Evolutionary conservation across 202 grass and related monocot genomes (phyloP).

Genomic region (Digitaria exilis): DNA sequence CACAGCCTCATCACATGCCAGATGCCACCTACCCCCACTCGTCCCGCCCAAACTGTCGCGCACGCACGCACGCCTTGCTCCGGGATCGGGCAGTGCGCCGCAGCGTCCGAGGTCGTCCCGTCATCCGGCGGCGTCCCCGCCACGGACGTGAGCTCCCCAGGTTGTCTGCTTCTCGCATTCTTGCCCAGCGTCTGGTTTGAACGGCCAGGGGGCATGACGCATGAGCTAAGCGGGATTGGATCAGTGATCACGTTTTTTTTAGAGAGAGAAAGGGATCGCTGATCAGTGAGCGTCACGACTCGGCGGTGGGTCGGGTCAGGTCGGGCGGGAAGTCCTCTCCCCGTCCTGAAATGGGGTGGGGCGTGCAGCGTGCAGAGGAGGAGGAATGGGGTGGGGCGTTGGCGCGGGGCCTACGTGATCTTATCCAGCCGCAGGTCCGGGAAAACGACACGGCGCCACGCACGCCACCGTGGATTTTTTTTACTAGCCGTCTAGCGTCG

Average conservation of each 20-base stretch:
- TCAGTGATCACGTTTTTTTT: too few species aligned
- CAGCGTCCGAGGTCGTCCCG: conserved; percentile 32
- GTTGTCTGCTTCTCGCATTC: neutral
- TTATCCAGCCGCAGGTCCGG: conserved; percentile 29
- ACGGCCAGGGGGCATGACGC: neutral
- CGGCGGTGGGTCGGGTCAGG: neutral
- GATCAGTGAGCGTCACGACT: conserved; percentile 26
- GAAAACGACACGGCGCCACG: conserved; percentile 17
- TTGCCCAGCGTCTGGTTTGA: conserved; percentile 9
- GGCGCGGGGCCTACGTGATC: conserved; percentile 14
- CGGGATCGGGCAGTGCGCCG: neutral
- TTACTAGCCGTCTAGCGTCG: too few species aligned
- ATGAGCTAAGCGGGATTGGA: neutral
- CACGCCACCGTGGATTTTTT: neutral
- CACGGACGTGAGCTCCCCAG: neutral
- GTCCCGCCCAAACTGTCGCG: neutral
- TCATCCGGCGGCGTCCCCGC: neutral
- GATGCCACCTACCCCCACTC: neutral
- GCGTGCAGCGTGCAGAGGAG: conserved; percentile 1
- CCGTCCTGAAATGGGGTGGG: too few species aligned
- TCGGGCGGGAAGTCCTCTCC: neutral
- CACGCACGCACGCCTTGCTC: neutral
- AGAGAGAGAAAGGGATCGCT: too few species aligned
- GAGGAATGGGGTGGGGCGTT: neutral
- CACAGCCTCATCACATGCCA: neutral